A percentile compares a stretch with the other conserved stretches of the same genome.
phyloP scores from a whole-genome alignment of 176 grass and related monocot species.

The Dendrocalamus sinicus region DNA sequence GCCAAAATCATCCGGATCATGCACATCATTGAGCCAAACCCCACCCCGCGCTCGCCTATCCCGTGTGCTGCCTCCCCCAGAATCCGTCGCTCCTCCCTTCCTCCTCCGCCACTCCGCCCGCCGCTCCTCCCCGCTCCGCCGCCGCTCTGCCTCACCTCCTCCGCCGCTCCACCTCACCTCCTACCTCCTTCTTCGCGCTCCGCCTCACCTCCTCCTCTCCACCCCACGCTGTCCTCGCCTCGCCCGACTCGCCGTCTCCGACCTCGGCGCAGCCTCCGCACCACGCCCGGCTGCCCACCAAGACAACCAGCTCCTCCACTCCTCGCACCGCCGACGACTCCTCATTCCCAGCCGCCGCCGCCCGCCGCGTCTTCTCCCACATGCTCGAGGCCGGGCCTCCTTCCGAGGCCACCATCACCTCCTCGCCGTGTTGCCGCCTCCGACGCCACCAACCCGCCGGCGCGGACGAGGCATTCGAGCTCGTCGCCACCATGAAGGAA shows the following conservation, averaged over 20 bases:
- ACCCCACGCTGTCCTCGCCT: too few relatives aligned
- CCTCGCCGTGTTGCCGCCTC: slow-evolving; percentile 59
- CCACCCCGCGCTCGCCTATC: too few relatives aligned
- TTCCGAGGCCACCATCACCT: slow-evolving; percentile 80
- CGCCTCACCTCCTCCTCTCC: too few relatives aligned
- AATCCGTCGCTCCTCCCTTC: too few relatives aligned
- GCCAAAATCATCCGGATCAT: too few relatives aligned
- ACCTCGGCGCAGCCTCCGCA: neutral
- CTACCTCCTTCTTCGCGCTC: too few relatives aligned
- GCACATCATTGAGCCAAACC: too few relatives aligned
- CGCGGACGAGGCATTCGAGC: slow-evolving; percentile 67
- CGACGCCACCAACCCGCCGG: slow-evolving; percentile 38
- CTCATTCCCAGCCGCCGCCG: slow-evolving; percentile 49
- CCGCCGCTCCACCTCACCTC: too few relatives aligned
- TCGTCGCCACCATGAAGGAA: slow-evolving; percentile 71
- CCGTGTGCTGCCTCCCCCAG: too few relatives aligned
- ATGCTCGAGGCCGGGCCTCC: slow-evolving; percentile 50
- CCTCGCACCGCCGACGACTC: slow-evolving; percentile 44
- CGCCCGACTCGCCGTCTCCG: slow-evolving; percentile 30
- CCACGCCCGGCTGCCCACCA: slow-evolving; percentile 50
- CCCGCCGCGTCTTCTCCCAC: slow-evolving; percentile 57
- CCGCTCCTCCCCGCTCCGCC: too few relatives aligned
- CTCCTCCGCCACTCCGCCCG: too few relatives aligned
- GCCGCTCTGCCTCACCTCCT: too few relatives aligned
- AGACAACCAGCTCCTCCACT: slow-evolving; percentile 69